Percentiles rank a stretch among this genome's conserved stretches.
Evolutionary conservation across 108 stramenopile genomes (phyloP).

Genomic region (Cyclotella cryptica): DNA sequence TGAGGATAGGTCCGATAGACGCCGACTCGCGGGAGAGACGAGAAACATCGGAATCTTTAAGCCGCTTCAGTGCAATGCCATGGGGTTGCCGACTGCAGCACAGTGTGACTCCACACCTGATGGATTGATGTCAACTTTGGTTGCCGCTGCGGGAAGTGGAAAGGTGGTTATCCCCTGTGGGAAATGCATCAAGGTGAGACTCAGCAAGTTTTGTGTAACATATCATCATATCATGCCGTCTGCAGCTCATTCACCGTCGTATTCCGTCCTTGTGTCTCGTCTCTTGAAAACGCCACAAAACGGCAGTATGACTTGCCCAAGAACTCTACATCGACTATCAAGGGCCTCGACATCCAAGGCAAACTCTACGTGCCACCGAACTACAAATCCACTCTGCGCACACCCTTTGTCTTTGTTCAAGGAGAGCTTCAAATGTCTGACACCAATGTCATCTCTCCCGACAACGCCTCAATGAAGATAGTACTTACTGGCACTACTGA

Average conservation of each 20-base stretch:
- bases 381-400: conserved; percentile 49
- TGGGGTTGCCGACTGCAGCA: conserved; percentile 11
- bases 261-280: background rate
- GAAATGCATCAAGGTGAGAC: conserved; percentile 32
- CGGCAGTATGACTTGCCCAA: conserved; percentile 26
- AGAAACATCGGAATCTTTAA: conserved; percentile 30
- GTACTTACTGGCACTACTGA: conserved; percentile 49
- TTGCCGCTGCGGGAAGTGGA: conserved; percentile 5
- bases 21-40: conserved; percentile 9
- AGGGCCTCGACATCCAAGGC: conserved; percentile 62
- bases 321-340: conserved; percentile 13
- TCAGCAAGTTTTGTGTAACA: background rate
- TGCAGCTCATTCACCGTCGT: too few species aligned
- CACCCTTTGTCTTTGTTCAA: conserved; percentile 72
- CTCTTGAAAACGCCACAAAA: background rate
- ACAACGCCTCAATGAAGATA: conserved; percentile 56
- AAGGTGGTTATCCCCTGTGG: conserved; percentile 34
- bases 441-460: conserved; percentile 43
- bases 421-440: conserved; percentile 68
- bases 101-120: conserved; percentile 7
- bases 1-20: background rate
- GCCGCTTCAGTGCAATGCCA: conserved; percentile 33
- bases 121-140: conserved; percentile 29
- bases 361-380: conserved; percentile 60
- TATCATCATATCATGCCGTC: background rate